Base-by-base conservation (phyloP, 345 rosid genomes). In the Hypericum perforatum region DNA sequence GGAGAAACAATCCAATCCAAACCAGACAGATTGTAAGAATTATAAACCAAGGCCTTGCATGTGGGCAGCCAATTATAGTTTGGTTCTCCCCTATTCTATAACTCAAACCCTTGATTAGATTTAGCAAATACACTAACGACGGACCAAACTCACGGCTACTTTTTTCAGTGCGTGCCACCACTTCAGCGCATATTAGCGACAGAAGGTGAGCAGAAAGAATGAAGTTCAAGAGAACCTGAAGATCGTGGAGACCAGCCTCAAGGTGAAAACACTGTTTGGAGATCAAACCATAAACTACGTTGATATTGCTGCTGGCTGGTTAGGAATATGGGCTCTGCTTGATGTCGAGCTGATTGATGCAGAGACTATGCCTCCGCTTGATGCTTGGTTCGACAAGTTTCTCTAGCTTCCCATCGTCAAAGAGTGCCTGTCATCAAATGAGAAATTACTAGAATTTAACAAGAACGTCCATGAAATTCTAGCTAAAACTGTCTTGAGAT, bases 281-380 rank as follows among this genome's bases (percentile, higher is more conserved):
- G 76, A 73, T 6, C 63, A 70, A 39, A 52, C n/a, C 1, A 58
- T 64, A 50, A 54, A 57, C 58, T 67, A 56, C 41, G 47, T 37
- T 0, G 71, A 67, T 37, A 42, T 68, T 15, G 68, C 69, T 5
- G 56, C 51, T 6, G 75, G 75, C 16, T 67, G 70, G 68, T 49
- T 67, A 8, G 73, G 73, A 45, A 49, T 42, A 11, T 67, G 70
- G 68, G 68, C 65, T 53, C 13, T 63, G 5, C 58, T 61, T 10
- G 63, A 54, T 36, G 65, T 53, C 36, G 60, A 44, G 32, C 45
- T 74, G 59, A 50, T 70, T 22, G 72, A 74, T 11, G 39, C 50
- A 13, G 60, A 64, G 60, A 57, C 46, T 41, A 53, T 66, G 61
- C 68, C 70, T 51, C 13, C 56, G 37, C 58, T 65, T 0, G 16